phyloP scores from a whole-genome alignment of 2,329 filamentous ascomycete genomes.

The Microascus cirrosus region DNA sequence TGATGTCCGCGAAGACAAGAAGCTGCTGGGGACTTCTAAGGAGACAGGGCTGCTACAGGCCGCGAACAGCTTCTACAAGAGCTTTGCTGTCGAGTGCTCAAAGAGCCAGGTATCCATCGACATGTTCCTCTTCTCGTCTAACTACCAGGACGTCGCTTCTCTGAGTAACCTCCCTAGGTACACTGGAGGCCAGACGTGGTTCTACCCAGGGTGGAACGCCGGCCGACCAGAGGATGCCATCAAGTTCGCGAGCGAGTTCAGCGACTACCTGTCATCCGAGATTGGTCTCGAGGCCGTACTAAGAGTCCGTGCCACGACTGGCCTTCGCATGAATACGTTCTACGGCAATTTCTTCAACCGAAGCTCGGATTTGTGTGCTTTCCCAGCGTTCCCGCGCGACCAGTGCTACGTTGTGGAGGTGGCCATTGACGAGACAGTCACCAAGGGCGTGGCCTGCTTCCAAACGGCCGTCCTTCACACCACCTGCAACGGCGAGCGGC shows the following conservation, averaged over 20 bases:
- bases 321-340: conserved; percentile 92
- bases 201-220: conserved; percentile 97
- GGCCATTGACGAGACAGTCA: conserved; percentile 88
- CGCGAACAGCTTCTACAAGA: conserved; percentile 95
- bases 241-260: conserved; percentile 95
- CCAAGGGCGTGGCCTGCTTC: conserved; percentile 83
- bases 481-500: conserved; percentile 91
- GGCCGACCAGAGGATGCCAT: conserved; percentile 89
- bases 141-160: conserved; percentile 95
- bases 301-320: conserved; percentile 87
- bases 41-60: conserved; percentile 83
- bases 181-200: conserved; percentile 95
- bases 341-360: conserved; percentile 99
- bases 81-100: conserved; percentile 95
- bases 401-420: conserved; percentile 98
- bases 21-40: conserved; percentile 85
- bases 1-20: conserved; percentile 93
- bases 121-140: conserved; percentile 93
- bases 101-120: conserved; percentile 98
- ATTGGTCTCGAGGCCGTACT: conserved; percentile 94
- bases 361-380: conserved; percentile 92
- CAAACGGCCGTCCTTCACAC: conserved; percentile 94
- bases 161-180: conserved; percentile 92
- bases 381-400: conserved; percentile 94
- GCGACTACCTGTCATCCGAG: conserved; percentile 91